Conservation (phyloP, 352 stramenopile species). For the Phytophthora vignae region DNA sequence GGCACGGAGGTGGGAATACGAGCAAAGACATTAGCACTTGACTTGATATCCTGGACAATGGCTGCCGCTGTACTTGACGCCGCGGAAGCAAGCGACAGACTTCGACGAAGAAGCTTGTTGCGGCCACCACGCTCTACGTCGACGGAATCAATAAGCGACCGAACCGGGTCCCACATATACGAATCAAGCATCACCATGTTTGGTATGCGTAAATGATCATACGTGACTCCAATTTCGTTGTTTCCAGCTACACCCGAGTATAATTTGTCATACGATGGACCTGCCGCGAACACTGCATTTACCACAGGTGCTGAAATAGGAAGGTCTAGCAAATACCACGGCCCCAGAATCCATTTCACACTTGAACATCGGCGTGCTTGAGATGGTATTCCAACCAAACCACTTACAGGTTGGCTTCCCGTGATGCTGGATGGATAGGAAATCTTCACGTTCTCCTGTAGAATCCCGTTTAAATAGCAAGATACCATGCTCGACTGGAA, state of each 20-base stretch:
- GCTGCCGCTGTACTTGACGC: constrained; percentile 69
- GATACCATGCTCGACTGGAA: constrained; percentile 76
- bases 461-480: constrained; percentile 68
- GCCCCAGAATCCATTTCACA: constrained; percentile 57
- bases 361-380: constrained; percentile 56
- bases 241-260: constrained; percentile 61
- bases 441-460: constrained; percentile 77
- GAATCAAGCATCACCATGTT: constrained; percentile 68
- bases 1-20: constrained; percentile 62
- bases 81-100: constrained; percentile 64
- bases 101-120: constrained; percentile 59
- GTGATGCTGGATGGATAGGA: constrained; percentile 68
- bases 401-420: constrained; percentile 62
- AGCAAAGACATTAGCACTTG: constrained; percentile 56
- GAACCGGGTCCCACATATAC: constrained; percentile 72
- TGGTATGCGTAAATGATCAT: constrained; percentile 56
- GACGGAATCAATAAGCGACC: constrained; percentile 72
- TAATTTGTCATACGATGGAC: constrained; percentile 63
- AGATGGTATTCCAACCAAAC: constrained; percentile 63
- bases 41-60: constrained; percentile 79
- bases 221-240: constrained; percentile 54
- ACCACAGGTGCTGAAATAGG: constrained; percentile 53
- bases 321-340: constrained; percentile 78
- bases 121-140: constrained; percentile 58
- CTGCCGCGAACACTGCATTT: constrained; percentile 64